phyloP scores from a whole-genome alignment of 2,329 filamentous ascomycete species.

The Pseudogymnoascus sp. region DNA sequence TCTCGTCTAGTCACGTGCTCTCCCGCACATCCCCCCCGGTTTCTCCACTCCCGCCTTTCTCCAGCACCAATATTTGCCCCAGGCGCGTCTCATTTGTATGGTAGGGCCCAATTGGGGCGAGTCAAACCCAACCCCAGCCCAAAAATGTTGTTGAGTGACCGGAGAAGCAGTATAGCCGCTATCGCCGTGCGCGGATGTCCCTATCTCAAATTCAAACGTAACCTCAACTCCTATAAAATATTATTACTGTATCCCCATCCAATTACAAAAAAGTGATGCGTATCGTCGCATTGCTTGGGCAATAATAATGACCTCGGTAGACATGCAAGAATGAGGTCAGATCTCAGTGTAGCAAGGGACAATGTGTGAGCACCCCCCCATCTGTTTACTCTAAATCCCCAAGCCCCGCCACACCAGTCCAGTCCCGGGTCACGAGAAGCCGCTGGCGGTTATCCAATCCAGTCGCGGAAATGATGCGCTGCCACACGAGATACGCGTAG shows the following conservation, averaged over 20 bases:
- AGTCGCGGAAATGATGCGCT: background rate
- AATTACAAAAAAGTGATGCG: background rate
- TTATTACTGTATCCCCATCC: background rate
- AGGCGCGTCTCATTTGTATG: background rate
- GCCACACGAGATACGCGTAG: constrained; percentile 2
- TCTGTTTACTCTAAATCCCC: background rate
- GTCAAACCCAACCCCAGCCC: background rate
- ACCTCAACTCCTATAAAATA: constrained; percentile 2
- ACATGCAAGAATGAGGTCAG: constrained; percentile 7
- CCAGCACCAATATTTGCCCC: background rate
- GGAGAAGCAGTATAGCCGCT: background rate
- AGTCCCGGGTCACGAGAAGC: background rate
- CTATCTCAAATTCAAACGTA: background rate
- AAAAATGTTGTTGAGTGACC: background rate
- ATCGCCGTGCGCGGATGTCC: constrained; percentile 3
- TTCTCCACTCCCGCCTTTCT: background rate
- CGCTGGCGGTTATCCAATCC: background rate
- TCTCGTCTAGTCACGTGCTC: background rate
- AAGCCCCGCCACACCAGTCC: constrained; percentile 4
- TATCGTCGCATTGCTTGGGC: constrained; percentile 1
- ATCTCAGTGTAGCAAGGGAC: background rate
- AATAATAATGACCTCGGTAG: constrained; percentile 5
- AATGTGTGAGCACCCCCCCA: constrained; percentile 1
- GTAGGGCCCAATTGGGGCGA: background rate
- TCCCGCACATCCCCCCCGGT: background rate